Conservation (phyloP, 148 eudicot species). For the Nepenthes mirabilis region DNA sequence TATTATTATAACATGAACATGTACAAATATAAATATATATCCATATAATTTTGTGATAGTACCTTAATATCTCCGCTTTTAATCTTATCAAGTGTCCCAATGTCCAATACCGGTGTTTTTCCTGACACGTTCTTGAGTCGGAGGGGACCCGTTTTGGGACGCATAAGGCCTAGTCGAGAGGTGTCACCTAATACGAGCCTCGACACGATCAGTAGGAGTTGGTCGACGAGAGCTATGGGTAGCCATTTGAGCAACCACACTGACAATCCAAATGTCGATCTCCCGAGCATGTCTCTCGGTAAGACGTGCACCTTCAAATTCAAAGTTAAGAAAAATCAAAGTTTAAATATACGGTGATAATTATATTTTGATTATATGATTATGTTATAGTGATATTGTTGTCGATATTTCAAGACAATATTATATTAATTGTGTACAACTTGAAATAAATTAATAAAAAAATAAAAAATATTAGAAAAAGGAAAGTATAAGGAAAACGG, state of each 20-base stretch:
- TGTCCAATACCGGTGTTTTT: conserved; percentile 61
- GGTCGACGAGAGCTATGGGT: conserved; percentile 42
- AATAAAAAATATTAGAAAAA: conserved; percentile 4
- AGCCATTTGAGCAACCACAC: conserved; percentile 51
- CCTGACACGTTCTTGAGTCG: conserved; percentile 42
- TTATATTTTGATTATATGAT: no score
- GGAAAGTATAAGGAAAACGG: no score
- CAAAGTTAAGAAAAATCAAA: neutral
- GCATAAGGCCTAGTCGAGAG: conserved; percentile 29
- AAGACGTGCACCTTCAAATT: conserved; percentile 48
- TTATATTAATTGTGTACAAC: neutral
- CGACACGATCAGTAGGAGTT: conserved; percentile 38
- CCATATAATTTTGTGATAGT: no score
- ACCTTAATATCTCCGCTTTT: conserved; percentile 47
- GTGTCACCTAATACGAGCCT: conserved; percentile 52
- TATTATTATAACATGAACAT: neutral
- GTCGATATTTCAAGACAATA: neutral
- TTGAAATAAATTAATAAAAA: neutral
- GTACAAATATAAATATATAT: neutral
- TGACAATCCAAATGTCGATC: conserved; percentile 55
- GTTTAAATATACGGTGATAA: no score
- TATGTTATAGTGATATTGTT: no score
- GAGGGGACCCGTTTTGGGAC: conserved; percentile 58
- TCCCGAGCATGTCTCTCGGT: conserved; percentile 59
- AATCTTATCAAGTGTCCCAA: conserved; percentile 50